phyloP scores from a whole-genome alignment of 805 yeast genomes.

The Yarrowia osloensis region DNA sequence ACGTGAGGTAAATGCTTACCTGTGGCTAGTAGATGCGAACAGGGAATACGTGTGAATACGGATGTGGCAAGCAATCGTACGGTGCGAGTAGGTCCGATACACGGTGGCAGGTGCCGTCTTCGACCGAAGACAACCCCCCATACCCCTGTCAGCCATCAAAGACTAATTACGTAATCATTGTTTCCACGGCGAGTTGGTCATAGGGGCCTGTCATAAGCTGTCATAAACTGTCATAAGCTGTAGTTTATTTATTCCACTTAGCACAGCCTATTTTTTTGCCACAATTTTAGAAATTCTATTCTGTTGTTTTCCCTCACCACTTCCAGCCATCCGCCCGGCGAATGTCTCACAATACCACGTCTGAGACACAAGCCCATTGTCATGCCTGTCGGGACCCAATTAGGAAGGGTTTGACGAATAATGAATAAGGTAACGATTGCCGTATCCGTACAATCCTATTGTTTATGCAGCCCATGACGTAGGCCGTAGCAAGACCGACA shows the following conservation, averaged over 20 bases:
- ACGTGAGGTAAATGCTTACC: conserved; percentile 11
- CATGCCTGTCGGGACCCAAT: background rate
- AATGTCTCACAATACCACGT: background rate
- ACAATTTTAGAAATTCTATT: background rate
- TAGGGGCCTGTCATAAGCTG: background rate
- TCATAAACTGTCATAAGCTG: background rate
- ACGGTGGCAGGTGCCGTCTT: too few relatives aligned
- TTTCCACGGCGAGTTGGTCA: background rate
- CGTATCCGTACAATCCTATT: conserved; percentile 24
- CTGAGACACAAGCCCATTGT: conserved; percentile 13
- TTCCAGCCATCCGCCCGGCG: conserved; percentile 14
- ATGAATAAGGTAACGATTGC: conserved; percentile 13
- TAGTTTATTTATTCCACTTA: background rate
- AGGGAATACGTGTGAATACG: background rate
- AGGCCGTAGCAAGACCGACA: background rate
- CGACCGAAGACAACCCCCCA: too few relatives aligned
- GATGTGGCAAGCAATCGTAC: background rate
- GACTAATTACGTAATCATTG: background rate
- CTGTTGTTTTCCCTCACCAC: background rate
- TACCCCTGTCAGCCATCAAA: background rate
- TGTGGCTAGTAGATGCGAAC: conserved; percentile 9
- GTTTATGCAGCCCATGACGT: conserved; percentile 19
- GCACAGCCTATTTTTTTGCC: background rate
- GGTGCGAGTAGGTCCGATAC: too few relatives aligned
- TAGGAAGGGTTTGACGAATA: conserved; percentile 23